phyloP scores from a whole-genome alignment of 306 rosid species.

The Hippophae rhamnoides region DNA sequence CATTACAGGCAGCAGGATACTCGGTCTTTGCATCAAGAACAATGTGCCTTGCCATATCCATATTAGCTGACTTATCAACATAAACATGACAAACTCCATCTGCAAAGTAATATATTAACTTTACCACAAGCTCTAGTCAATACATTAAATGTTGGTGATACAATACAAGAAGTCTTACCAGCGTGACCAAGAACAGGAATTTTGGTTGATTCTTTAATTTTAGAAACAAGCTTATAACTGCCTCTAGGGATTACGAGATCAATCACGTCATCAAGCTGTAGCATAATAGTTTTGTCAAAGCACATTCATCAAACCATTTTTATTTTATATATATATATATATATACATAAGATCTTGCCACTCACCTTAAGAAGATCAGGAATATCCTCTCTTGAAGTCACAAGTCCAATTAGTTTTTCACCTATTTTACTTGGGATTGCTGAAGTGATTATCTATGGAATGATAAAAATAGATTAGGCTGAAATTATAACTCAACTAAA shows the following conservation, averaged over 20 bases:
- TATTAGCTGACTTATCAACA: constrained; percentile 65
- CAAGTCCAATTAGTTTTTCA: constrained; percentile 70
- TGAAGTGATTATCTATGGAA: constrained; percentile 59
- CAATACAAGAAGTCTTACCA: constrained; percentile 36
- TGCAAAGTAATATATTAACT: constrained; percentile 27
- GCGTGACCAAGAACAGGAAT: constrained; percentile 95
- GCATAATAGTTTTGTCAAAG: constrained; percentile 21
- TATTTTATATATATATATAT: background rate
- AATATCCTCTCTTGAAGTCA: constrained; percentile 78
- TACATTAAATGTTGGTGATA: background rate
- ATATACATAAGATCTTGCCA: background rate
- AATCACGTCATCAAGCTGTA: constrained; percentile 85
- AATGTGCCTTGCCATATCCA: constrained; percentile 68
- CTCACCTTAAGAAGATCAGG: constrained; percentile 85
- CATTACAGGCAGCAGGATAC: constrained; percentile 80
- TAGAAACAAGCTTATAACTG: constrained; percentile 78
- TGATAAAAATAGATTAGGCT: constrained; percentile 13
- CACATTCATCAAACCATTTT: constrained; percentile 12
- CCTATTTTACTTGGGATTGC: constrained; percentile 61
- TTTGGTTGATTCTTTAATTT: constrained; percentile 77
- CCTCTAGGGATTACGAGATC: constrained; percentile 97
- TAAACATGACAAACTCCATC: constrained; percentile 85
- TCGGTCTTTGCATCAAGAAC: constrained; percentile 67
- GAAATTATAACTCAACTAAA: constrained; percentile 5
- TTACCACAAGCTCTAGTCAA: constrained; percentile 15